Conservation (phyloP, 306 rosid genomes). For the Hylodesmum podocarpum region DNA sequence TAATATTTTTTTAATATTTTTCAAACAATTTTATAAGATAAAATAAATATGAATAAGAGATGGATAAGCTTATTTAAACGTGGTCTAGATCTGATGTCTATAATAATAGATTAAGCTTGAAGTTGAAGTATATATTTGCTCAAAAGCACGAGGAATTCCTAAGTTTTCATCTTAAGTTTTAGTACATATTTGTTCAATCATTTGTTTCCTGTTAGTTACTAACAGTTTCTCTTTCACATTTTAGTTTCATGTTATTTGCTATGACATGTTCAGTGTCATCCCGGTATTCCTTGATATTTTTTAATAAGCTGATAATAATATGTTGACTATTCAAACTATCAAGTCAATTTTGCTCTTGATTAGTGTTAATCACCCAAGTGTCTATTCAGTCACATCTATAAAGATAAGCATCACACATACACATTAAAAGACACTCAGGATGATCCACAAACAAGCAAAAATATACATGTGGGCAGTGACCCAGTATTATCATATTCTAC, state of each 20-base stretch:
- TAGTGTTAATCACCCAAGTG: constrained; percentile 34
- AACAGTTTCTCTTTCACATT: neutral
- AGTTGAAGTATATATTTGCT: neutral
- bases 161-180: neutral
- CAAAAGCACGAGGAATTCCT: neutral
- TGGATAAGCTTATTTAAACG: too few species aligned
- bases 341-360: constrained; percentile 23
- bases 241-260: neutral
- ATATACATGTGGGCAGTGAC: constrained; percentile 16
- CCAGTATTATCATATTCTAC: neutral
- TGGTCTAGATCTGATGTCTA: neutral
- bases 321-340: neutral
- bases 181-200: too few species aligned
- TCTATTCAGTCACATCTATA: constrained; percentile 44
- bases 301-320: neutral
- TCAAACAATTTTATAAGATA: too few species aligned
- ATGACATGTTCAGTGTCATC: neutral
- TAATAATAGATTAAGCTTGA: neutral
- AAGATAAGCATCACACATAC: constrained; percentile 35
- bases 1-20: too few species aligned
- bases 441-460: constrained; percentile 27
- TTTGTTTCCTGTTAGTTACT: too few species aligned
- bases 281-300: neutral
- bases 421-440: constrained; percentile 24
- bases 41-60: too few species aligned